These are phyloP conservation scores for Colletotrichum acutatum DNA, from an alignment of 2,329 filamentous ascomycete genomes.

Conservation along the genomic window DNA sequence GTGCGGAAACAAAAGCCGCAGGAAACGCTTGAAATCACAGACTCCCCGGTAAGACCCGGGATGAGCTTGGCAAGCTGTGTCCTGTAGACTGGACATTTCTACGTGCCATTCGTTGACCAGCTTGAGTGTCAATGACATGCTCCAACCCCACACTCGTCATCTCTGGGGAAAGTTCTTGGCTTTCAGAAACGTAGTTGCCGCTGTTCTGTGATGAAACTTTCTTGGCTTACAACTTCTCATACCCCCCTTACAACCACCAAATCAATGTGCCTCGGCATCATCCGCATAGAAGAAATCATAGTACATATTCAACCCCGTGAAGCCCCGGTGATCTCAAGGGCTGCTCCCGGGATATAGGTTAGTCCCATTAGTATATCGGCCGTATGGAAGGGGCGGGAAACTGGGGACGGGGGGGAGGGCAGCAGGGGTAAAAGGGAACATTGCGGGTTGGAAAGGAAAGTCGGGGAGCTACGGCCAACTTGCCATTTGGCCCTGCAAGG, in stretches of 20 bases:
- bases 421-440: neutral
- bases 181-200: neutral
- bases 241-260: no score
- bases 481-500: neutral
- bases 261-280: neutral
- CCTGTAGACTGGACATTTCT: neutral
- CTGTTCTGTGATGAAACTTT: neutral
- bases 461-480: neutral
- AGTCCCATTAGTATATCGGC: neutral
- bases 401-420: no score
- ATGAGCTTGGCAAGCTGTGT: neutral
- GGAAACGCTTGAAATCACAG: neutral
- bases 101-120: neutral
- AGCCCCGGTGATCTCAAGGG: neutral
- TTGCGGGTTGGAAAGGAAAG: neutral
- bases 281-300: neutral
- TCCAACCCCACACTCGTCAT: neutral
- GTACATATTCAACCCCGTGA: neutral
- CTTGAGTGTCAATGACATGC: neutral
- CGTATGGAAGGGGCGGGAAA: neutral
- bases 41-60: neutral
- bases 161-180: neutral
- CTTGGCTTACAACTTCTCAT: neutral
- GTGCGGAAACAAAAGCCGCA: neutral
- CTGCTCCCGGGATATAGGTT: neutral